Percentiles rank a stretch among this genome's conserved stretches.
Evolutionary conservation across 164 flowering plant species (phyloP).

Genomic region (Kingdonia uniflora): DNA sequence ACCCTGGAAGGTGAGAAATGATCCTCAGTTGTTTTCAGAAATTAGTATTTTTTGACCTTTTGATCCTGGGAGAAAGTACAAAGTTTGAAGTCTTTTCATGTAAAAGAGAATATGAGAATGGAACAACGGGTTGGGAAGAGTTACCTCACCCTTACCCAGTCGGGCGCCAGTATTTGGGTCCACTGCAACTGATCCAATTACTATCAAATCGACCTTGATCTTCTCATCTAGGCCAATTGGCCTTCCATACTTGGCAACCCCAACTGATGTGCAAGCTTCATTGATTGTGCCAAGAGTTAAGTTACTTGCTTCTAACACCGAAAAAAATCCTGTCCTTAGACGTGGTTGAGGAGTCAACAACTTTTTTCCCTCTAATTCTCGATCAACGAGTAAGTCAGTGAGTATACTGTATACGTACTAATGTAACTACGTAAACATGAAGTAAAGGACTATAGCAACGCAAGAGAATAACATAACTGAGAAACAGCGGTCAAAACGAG

Average conservation of each 20-base stretch:
- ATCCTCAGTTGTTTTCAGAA: no score
- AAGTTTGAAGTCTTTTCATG: no score
- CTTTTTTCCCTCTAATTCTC: constrained; percentile 55
- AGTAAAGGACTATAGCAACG: no score
- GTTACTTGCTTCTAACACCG: constrained; percentile 46
- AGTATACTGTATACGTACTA: no score
- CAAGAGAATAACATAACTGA: no score
- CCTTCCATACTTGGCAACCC: constrained; percentile 79
- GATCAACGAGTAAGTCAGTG: background rate
- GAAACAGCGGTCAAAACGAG: no score
- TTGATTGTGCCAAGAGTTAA: constrained; percentile 38
- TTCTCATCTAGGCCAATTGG: constrained; percentile 73
- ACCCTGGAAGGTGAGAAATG: constrained; percentile 35
- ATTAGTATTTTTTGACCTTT: no score
- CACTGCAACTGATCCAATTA: constrained; percentile 86
- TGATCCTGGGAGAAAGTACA: no score
- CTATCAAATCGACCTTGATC: constrained; percentile 70
- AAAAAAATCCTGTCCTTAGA: constrained; percentile 81
- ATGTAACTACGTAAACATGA: no score
- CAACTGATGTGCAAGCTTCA: constrained; percentile 84
- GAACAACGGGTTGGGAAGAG: background rate
- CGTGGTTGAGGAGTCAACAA: constrained; percentile 91
- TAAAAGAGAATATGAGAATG: background rate
- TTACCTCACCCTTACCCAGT: constrained; percentile 96
- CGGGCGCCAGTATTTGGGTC: constrained; percentile 85